Evolutionary conservation across 2,329 filamentous ascomycete species (phyloP).

Genomic region (Cladosporium colombiae): DNA sequence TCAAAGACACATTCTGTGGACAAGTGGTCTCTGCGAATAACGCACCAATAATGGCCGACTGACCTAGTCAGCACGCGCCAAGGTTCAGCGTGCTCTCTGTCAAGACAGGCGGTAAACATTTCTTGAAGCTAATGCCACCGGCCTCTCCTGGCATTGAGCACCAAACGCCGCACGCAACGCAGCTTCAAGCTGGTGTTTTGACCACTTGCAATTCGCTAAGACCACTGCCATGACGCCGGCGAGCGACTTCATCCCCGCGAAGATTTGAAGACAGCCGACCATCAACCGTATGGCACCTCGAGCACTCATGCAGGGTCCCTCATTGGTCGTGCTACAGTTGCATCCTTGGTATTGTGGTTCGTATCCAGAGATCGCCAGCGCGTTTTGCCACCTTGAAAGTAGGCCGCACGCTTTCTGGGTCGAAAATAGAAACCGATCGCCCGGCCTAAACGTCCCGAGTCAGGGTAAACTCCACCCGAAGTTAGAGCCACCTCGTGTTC

Average conservation of each 20-base stretch:
- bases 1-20: background rate
- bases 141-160: background rate
- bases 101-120: background rate
- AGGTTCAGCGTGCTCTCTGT: background rate
- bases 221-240: background rate
- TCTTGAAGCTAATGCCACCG: background rate
- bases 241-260: background rate
- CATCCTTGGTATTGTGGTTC: background rate
- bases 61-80: background rate
- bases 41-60: background rate
- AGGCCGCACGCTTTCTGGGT: conserved; percentile 5
- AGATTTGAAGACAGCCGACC: background rate
- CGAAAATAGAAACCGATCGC: conserved; percentile 14
- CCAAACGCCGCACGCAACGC: background rate
- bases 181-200: background rate
- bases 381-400: background rate
- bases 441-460: background rate
- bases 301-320: background rate
- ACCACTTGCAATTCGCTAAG: background rate
- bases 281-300: conserved; percentile 4
- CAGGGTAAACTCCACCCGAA: background rate
- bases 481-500: conserved; percentile 6
- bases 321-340: background rate
- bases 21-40: background rate
- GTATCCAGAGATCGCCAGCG: background rate